Percentiles rank a stretch among this genome's conserved stretches.
Conservation (phyloP, 768 basidiomycete genomes). For the Podaxis sp. region DNA sequence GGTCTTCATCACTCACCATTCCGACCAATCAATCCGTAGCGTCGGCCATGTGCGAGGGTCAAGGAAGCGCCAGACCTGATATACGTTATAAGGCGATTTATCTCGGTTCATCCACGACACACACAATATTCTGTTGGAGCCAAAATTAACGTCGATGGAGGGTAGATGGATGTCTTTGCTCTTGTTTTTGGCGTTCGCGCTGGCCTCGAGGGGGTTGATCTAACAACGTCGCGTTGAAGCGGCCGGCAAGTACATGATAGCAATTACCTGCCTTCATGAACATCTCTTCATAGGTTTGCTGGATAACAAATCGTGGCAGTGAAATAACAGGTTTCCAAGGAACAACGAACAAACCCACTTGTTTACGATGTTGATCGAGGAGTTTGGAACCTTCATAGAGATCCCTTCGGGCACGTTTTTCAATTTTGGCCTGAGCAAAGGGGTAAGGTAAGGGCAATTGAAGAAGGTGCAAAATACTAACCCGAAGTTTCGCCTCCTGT, state of each 20-base stretch:
- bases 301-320: background rate
- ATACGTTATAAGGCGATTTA: conserved; percentile 4
- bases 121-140: conserved; percentile 88
- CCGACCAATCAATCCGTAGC: conserved; percentile 89
- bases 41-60: conserved; percentile 83
- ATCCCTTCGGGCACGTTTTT: conserved; percentile 87
- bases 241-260: background rate
- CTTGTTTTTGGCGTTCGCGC: conserved; percentile 79
- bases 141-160: conserved; percentile 95
- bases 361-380: conserved; percentile 87
- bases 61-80: conserved; percentile 77
- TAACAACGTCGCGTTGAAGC: conserved; percentile 19
- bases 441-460: background rate
- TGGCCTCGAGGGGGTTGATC: conserved; percentile 92
- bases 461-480: conserved; percentile 21
- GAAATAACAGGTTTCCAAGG: conserved; percentile 6
- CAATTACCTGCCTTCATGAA: conserved; percentile 83
- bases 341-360: conserved; percentile 40
- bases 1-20: conserved; percentile 47
- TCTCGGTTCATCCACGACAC: conserved; percentile 9
- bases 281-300: conserved; percentile 99
- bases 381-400: conserved; percentile 96
- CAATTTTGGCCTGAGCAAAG: conserved; percentile 78
- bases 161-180: conserved; percentile 96
- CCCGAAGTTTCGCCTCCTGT: conserved; percentile 93